Conservation (phyloP, 495 filamentous ascomycete species). For the Penicillium arizonense region DNA sequence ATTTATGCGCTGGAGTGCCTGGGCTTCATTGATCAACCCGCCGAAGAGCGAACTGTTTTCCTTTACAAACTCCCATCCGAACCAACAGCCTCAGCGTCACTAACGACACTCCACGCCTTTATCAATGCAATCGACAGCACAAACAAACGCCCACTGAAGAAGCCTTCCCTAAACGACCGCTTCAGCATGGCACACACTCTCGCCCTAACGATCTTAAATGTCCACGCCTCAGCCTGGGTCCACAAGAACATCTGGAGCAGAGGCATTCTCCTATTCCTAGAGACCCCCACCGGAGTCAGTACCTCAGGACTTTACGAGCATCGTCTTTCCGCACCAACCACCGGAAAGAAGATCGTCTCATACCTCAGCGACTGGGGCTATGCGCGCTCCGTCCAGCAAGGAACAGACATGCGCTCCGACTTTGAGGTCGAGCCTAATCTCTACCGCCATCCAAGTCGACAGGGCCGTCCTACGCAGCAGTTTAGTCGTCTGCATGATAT, state of each 20-base stretch:
- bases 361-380: slow-evolving; percentile 25
- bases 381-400: slow-evolving; percentile 15
- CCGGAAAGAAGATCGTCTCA: slow-evolving; percentile 7
- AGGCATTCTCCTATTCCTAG: slow-evolving; percentile 23
- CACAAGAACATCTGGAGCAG: slow-evolving; percentile 30
- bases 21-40: slow-evolving; percentile 18
- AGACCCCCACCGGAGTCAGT: slow-evolving; percentile 7
- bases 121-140: slow-evolving; percentile 14
- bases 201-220: slow-evolving; percentile 18
- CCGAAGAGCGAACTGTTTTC: slow-evolving; percentile 14
- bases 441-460: slow-evolving; percentile 31
- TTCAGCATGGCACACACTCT: slow-evolving; percentile 24
- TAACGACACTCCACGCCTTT: slow-evolving; percentile 19
- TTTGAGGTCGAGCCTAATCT: slow-evolving; percentile 21
- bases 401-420: slow-evolving; percentile 16
- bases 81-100: background rate
- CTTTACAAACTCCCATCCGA: slow-evolving; percentile 17
- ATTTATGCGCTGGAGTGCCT: slow-evolving; percentile 21
- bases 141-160: slow-evolving; percentile 11
- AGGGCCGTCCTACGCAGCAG: slow-evolving; percentile 14
- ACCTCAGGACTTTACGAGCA: slow-evolving; percentile 4
- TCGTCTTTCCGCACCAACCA: background rate
- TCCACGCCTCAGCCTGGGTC: slow-evolving; percentile 26
- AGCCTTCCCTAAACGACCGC: slow-evolving; percentile 17
- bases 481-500: slow-evolving; percentile 36